These are phyloP conservation scores for Ambispora gerdemannii DNA, from an alignment of 192 early-diverging fungal species.

Conservation along the genomic window DNA sequence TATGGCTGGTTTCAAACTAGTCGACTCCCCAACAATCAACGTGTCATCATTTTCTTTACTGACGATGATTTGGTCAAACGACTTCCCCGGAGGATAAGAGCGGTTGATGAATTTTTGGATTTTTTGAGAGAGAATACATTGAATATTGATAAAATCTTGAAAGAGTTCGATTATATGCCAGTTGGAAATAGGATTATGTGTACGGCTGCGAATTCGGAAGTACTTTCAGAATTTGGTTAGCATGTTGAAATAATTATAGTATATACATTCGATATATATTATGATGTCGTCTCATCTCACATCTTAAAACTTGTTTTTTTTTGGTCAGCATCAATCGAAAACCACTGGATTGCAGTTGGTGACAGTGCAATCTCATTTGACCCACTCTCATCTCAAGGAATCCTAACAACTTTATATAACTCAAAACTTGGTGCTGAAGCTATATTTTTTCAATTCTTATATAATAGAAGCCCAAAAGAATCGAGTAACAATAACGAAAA, in stretches of 20 bases:
- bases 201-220: constrained; percentile 24
- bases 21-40: constrained; percentile 23
- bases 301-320: not conserved
- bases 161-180: not conserved
- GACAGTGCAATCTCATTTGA: constrained; percentile 26
- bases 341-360: constrained; percentile 23
- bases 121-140: constrained; percentile 1
- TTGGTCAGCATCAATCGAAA: constrained; percentile 15
- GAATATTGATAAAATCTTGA: not conserved
- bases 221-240: constrained; percentile 23
- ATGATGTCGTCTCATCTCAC: not conserved
- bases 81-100: constrained; percentile 13
- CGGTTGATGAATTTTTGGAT: constrained; percentile 14
- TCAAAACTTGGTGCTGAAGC: constrained; percentile 23
- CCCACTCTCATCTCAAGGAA: constrained; percentile 27
- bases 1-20: constrained; percentile 22
- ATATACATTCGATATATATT: not conserved
- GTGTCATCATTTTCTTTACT: constrained; percentile 20
- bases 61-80: constrained; percentile 16
- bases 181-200: constrained; percentile 18
- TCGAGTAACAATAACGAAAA: too few species aligned
- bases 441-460: constrained; percentile 26
- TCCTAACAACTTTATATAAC: constrained; percentile 10
- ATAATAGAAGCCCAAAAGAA: not conserved
- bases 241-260: constrained; percentile 1